Evolutionary conservation across 768 basidiomycete genomes (phyloP), one percentile per base, ranked within the genome.

Genomic region (Austroboletus eburneus): DNA sequence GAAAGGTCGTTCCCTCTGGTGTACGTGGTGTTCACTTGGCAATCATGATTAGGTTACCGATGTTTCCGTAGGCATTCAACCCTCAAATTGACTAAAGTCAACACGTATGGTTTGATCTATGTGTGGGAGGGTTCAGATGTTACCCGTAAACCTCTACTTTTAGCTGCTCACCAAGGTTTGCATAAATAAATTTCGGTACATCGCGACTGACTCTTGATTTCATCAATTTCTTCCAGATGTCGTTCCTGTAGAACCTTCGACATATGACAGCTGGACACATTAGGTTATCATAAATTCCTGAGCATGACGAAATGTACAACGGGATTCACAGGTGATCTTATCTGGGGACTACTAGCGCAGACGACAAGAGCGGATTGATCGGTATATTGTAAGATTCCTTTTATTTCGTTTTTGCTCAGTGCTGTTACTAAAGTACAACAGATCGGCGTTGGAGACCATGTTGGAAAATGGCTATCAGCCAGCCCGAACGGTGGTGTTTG

Each of bases 341-440:
- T 80, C 33, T 79, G 75, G 77, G 77, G 78, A 16, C 64, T 77
- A 39, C 79, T 3, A 63, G 67, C 18, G 61, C 55, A 32, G 79
- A 81, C 52, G 74, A 78, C 60, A 92, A 92, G 69, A 78, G 76
- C 39, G 81, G 79, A n/a, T 58, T 87, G 38, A 79, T 87, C 45
- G 77, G 77, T n/a, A 78, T 78, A 56, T 68, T 85, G 85, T 83
- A 55, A 48, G 49, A 23, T 17, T 16, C 39, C 30, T 45, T 22
- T 17, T 16, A 27, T 39, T 21, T 23, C 32, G 44, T n/a, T 42
- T 18, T 23, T n/a, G 21, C 32, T 24, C n/a, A 18, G 24, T 13
- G n/a, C 51, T 37, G 13, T 42, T 18, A 25, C n/a, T n/a, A n/a
- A n/a, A 53, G 9, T 10, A 20, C 9, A 2, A 42, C 44, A 78